phyloP scores from a whole-genome alignment of 768 basidiomycete genomes.

The Trichaptum fuscoviolaceum region DNA sequence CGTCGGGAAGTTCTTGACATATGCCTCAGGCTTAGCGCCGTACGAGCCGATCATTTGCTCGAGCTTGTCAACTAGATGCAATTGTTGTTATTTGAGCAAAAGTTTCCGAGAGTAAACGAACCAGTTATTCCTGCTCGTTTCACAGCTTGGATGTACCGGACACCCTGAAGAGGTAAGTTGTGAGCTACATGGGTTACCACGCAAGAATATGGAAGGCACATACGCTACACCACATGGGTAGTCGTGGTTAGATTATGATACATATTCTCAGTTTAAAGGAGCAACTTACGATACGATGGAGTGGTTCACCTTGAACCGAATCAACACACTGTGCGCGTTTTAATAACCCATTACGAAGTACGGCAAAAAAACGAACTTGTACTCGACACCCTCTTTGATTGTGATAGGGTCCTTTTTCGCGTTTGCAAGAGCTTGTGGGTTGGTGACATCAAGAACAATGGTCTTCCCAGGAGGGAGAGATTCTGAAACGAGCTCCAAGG shows the following conservation, averaged over 20 bases:
- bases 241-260: too few relatives aligned
- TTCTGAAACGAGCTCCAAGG: slow-evolving; percentile 75
- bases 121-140: slow-evolving; percentile 75
- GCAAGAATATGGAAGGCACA: not conserved
- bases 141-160: slow-evolving; percentile 85
- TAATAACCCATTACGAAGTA: not conserved
- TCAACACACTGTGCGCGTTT: slow-evolving; percentile 52
- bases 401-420: slow-evolving; percentile 73
- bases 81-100: slow-evolving; percentile 2
- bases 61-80: slow-evolving; percentile 72
- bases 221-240: not conserved
- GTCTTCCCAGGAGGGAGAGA: slow-evolving; percentile 55
- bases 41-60: slow-evolving; percentile 96
- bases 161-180: slow-evolving; percentile 41
- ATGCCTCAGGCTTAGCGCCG: slow-evolving; percentile 64
- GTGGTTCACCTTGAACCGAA: slow-evolving; percentile 84
- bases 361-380: slow-evolving; percentile 52
- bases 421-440: slow-evolving; percentile 40
- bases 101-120: slow-evolving; percentile 23
- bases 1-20: slow-evolving; percentile 71
- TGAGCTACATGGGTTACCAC: not conserved
- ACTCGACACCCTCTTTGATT: slow-evolving; percentile 85
- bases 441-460: slow-evolving; percentile 63
- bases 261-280: too few relatives aligned
- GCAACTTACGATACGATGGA: slow-evolving; percentile 73